These are phyloP conservation scores for Begonia peltatifolia DNA, from an alignment of 306 rosid genomes.

Conservation along the genomic window DNA sequence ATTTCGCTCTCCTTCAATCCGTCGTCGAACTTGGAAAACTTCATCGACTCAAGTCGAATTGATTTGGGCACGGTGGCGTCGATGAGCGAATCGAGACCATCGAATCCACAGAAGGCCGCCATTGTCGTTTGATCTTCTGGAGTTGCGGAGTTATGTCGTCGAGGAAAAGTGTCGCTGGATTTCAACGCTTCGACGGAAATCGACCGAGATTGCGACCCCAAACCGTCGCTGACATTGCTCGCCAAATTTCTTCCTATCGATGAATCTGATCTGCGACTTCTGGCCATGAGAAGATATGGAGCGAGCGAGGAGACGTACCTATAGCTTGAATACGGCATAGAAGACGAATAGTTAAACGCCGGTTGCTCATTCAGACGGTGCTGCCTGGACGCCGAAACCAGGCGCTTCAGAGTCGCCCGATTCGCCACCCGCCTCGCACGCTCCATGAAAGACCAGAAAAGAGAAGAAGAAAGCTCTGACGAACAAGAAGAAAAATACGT, in stretches of 20 bases:
- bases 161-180: conserved; percentile 77
- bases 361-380: no score
- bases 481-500: conserved; percentile 1
- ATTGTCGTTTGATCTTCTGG: conserved; percentile 70
- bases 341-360: conserved; percentile 26
- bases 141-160: conserved; percentile 95
- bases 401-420: conserved; percentile 73
- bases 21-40: conserved; percentile 60
- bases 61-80: conserved; percentile 94
- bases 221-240: conserved; percentile 16
- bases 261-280: conserved; percentile 28
- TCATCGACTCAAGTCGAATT: conserved; percentile 52
- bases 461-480: background rate
- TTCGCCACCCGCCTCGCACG: conserved; percentile 87
- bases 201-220: conserved; percentile 49
- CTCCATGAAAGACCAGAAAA: conserved; percentile 39
- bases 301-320: conserved; percentile 64
- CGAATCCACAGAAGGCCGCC: conserved; percentile 54
- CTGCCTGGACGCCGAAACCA: no score
- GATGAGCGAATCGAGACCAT: conserved; percentile 47
- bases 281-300: conserved; percentile 24
- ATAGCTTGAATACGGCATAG: conserved; percentile 42
- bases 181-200: conserved; percentile 72
- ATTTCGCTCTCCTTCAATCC: conserved; percentile 84
- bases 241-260: conserved; percentile 14